phyloP scores from a whole-genome alignment of 2,329 filamentous ascomycete species.

The Fusarium goolgardi region DNA sequence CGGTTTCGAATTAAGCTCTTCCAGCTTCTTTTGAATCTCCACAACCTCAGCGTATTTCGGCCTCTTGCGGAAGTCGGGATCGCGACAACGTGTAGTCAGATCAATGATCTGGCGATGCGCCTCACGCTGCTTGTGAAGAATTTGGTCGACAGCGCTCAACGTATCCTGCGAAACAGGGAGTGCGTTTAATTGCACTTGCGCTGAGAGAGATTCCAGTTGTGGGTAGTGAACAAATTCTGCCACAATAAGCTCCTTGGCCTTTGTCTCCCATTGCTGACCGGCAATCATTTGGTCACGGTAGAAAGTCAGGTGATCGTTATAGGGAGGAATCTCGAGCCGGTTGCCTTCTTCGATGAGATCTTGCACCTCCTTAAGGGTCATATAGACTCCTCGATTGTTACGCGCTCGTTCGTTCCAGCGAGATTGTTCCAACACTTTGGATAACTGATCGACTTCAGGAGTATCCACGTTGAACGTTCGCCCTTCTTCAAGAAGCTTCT shows the following conservation, averaged over 20 bases:
- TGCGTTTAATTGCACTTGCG: slow-evolving; percentile 75
- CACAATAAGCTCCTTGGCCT: slow-evolving; percentile 91
- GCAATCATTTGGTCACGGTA: slow-evolving; percentile 80
- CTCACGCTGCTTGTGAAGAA: slow-evolving; percentile 94
- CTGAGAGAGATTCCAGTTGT: slow-evolving; percentile 90
- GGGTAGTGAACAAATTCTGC: slow-evolving; percentile 93
- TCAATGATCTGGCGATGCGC: slow-evolving; percentile 89
- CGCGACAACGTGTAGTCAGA: slow-evolving; percentile 80
- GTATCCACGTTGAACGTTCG: slow-evolving; percentile 92
- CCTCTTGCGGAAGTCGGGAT: slow-evolving; percentile 79
- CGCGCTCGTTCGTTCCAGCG: slow-evolving; percentile 88
- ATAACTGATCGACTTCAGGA: slow-evolving; percentile 85
- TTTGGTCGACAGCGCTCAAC: slow-evolving; percentile 84
- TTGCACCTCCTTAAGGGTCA: slow-evolving; percentile 81
- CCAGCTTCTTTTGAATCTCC: slow-evolving; percentile 86
- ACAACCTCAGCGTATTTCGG: slow-evolving; percentile 92
- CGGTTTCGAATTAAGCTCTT: slow-evolving; percentile 92
- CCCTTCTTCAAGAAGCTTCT: slow-evolving; percentile 90
- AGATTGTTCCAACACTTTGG: slow-evolving; percentile 83
- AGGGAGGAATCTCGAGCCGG: slow-evolving; percentile 80
- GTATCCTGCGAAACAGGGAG: slow-evolving; percentile 88
- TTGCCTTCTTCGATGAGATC: slow-evolving; percentile 82
- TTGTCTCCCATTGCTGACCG: slow-evolving; percentile 90
- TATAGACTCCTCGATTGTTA: slow-evolving; percentile 69
- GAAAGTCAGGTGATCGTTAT: slow-evolving; percentile 81